phyloP scores from a whole-genome alignment of 495 filamentous ascomycete genomes.

The Penicillium dipodomyicola region DNA sequence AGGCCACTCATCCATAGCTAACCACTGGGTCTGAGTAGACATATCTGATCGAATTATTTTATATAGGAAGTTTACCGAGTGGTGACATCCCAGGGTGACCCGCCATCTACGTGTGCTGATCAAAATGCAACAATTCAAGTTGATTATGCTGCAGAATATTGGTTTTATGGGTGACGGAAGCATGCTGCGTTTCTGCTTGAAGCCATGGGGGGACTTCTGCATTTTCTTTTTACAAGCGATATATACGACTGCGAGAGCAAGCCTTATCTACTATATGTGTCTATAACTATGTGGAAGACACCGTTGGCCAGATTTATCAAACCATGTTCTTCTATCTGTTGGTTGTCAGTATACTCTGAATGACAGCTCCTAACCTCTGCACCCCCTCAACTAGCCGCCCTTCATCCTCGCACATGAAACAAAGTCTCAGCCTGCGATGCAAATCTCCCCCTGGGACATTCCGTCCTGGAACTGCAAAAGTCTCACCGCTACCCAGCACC shows the following conservation, averaged over 20 bases:
- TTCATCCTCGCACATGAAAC: conserved; percentile 66
- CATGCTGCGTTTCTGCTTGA: background rate
- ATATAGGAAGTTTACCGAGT: conserved; percentile 61
- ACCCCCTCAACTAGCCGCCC: conserved; percentile 56
- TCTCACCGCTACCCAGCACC: conserved; percentile 51
- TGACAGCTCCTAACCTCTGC: conserved; percentile 42
- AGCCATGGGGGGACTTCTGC: background rate
- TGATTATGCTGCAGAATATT: conserved; percentile 69
- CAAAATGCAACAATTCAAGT: conserved; percentile 45
- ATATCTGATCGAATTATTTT: conserved; percentile 25
- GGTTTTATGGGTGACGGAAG: conserved; percentile 54
- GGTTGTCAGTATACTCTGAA: background rate
- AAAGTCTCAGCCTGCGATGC: conserved; percentile 51
- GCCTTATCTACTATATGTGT: background rate
- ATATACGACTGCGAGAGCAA: background rate
- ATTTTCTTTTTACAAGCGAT: background rate
- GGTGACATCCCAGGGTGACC: conserved; percentile 60
- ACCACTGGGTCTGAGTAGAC: background rate
- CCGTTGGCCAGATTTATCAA: background rate
- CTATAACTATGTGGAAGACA: background rate
- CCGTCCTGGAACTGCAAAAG: conserved; percentile 58
- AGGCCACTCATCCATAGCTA: background rate
- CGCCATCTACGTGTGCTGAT: conserved; percentile 47
- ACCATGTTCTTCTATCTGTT: background rate
- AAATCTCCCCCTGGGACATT: conserved; percentile 22